Base-by-base conservation (phyloP, 768 basidiomycete species). In the Mycena rosella region DNA sequence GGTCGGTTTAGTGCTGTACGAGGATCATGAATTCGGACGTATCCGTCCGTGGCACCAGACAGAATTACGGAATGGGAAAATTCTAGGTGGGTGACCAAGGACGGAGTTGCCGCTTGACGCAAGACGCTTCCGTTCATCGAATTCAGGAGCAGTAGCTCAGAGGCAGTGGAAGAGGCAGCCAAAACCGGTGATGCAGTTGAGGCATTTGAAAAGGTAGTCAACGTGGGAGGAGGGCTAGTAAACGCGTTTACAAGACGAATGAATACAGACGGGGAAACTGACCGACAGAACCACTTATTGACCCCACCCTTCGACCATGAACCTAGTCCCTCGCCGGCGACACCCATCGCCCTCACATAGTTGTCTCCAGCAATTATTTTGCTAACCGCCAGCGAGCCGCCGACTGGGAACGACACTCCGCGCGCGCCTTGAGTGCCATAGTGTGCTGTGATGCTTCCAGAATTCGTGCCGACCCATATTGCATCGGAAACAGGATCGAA, bases 401-500 rank as follows among this genome's bases (percentile, higher is more conserved):
- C 92, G 36, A 92, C 90, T 29, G 85, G 90, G 75, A 92, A 96
- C 24, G 85, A 86, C 36, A 94, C 91, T 4, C 93, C 92, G 55
- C 89, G 88, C 54, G 87, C 74, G 18, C 89, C 91, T 53, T 84
- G 85, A 32, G 85, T 77, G 45, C 89, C 85, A 79, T 93, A 89
- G 75, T 90, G 87, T 1, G 92, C 91, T 44, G 85, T 77, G 67
- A 98, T 85, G 63, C 82, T 82, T 4, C 97, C 96, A 30, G 87
- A 80, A 63, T 89, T 88, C 11, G 87, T 85, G 32, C 96, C 96
- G 52, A 91, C 83, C 96, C 96, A 98, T 38, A 99, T 81, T 8
- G 91, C 88, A 77, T 98, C 96, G 0, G 95, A 94, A 24, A 93
- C 90, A 10, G 95, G 92, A 79, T 99, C 97, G 77, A 99, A 96